phyloP scores from a whole-genome alignment of 2,329 filamentous ascomycete species.

The Aspergillus phoenicis region DNA sequence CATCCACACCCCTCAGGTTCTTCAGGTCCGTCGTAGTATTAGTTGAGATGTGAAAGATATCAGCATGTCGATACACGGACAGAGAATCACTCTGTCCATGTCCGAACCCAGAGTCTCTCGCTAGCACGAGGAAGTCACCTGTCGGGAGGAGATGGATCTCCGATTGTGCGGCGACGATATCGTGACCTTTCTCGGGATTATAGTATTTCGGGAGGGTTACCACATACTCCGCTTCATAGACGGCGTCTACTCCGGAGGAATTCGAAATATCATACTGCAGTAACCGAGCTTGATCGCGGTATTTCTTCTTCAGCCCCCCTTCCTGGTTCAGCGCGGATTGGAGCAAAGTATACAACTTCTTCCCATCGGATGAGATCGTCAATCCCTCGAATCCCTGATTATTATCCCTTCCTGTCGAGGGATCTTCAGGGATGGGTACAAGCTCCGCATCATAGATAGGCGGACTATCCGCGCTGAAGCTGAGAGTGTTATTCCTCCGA shows the following conservation, averaged over 20 bases:
- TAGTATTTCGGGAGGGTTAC: slow-evolving; percentile 65
- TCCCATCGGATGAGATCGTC: slow-evolving; percentile 64
- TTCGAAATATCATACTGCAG: slow-evolving; percentile 64
- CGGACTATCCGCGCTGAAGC: slow-evolving; percentile 66
- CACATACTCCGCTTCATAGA: slow-evolving; percentile 64
- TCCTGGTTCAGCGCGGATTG: slow-evolving; percentile 68
- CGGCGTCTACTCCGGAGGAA: slow-evolving; percentile 36
- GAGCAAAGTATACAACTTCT: slow-evolving; percentile 65
- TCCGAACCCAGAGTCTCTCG: slow-evolving; percentile 65
- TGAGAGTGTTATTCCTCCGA: slow-evolving; percentile 60
- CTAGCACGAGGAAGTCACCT: slow-evolving; percentile 67
- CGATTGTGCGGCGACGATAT: slow-evolving; percentile 65
- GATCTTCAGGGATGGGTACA: slow-evolving; percentile 57
- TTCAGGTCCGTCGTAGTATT: slow-evolving; percentile 62
- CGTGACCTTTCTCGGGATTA: slow-evolving; percentile 54
- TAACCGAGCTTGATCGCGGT: slow-evolving; percentile 61
- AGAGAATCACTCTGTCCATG: slow-evolving; percentile 56
- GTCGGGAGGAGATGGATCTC: slow-evolving; percentile 67
- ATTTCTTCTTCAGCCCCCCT: slow-evolving; percentile 58
- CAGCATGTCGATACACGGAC: slow-evolving; percentile 68
- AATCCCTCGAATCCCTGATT: slow-evolving; percentile 77
- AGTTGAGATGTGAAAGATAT: slow-evolving; percentile 65
- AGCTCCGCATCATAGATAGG: slow-evolving; percentile 60
- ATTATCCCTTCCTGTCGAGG: slow-evolving; percentile 65
- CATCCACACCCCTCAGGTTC: slow-evolving; percentile 40